Base-by-base conservation (phyloP, 768 basidiomycete species). In the Lactifluus hygrophoroides region DNA sequence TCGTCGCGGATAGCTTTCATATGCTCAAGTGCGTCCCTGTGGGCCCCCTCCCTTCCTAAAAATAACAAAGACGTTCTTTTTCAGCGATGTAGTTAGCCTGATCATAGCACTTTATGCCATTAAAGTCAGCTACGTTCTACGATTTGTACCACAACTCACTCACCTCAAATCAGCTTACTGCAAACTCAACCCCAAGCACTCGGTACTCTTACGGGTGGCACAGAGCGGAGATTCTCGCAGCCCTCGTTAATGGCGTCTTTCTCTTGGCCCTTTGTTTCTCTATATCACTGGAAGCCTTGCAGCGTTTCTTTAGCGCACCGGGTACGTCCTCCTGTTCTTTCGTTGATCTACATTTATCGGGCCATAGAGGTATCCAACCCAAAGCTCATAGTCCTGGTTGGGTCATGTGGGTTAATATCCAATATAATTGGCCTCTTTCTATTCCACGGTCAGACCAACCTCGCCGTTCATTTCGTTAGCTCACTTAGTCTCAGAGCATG, bases 141-240 rank as follows among this genome's bases (percentile, higher is more conserved):
- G 27, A 43, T 52, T 60, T 63, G 40, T 49, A 23, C 27, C 45
- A 52, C 28, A 52, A 17, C 32, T 25, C 28, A 8, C 34, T 54
- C 54, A 38, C 64, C 19, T 67, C 40, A 10, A 11, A 45, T 17
- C 64, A 94, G 88, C 77, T 93, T 55, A 83, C 88, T 35, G 76
- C 77, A 35, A 76, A 77, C 55, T 79, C 75, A 30, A 73, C 81
- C 28, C 74, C 73, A 32, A 82, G 87, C 72, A 80, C 87, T 28
- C 81, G 84, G 50, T 96, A 96, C 72, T 93, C 95, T 5, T 98
- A 98, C 69, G 95, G 94, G n/a, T 98, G 94, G 95, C 94, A 98
- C 72, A 80, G 96, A 61, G 96, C 96, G 17, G 94, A 96, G 69
- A 94, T 96, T 61, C 80, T 97, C 7, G 94, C 94, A 21, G 96